Base-by-base conservation (phyloP, 805 yeast species). In the Candida wancherniae region DNA sequence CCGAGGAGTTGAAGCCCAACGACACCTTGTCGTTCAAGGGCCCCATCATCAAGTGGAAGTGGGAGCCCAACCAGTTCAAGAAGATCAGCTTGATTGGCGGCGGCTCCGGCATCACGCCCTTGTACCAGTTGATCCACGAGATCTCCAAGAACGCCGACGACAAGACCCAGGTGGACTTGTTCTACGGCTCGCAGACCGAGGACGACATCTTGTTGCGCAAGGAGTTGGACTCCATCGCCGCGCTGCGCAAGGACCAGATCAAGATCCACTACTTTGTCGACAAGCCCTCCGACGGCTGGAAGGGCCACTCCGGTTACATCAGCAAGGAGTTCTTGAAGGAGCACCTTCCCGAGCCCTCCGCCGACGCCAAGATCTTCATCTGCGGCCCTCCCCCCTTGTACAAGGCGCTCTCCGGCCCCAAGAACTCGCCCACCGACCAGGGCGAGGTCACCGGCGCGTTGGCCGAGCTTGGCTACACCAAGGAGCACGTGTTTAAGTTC, bases 371-470 rank as follows among this genome's bases (percentile, higher is more conserved):
- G 60, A 73, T 88, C 36, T 90, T 84, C 49, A 83, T 90, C 35
- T 92, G 98, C 63, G 98, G 98, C 34, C 98, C 98, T 38, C 94
- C 95, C 52, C 83, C 84, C 24, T 71, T 92, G 57, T 84, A 84
- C 79, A 71, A 81, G 33, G 87, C 95, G 36, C 53, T 87, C 46
- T 84, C 95, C 18, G 98, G 98, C 54, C 58, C 61, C 48, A 90
- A 90, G 75, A 70, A 64, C 27, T 78, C 92, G 30, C 94, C 95
- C 48, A 50, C 79, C 33, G 97, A 88, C 56, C 98, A 92, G 71
- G 98, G 98, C 63, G 95, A 84, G 63, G 74, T 92, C 36, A 68
- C 80, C 17, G 98, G 98, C 54, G 77, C 80, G 30, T 76, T 92
- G 56, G 77, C 77, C 50, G 97, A 90, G 26, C 73, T 92, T 45